These are phyloP conservation scores for Globisporangium camurandrum DNA, from an alignment of 352 stramenopile genomes.

Conservation along the genomic window DNA sequence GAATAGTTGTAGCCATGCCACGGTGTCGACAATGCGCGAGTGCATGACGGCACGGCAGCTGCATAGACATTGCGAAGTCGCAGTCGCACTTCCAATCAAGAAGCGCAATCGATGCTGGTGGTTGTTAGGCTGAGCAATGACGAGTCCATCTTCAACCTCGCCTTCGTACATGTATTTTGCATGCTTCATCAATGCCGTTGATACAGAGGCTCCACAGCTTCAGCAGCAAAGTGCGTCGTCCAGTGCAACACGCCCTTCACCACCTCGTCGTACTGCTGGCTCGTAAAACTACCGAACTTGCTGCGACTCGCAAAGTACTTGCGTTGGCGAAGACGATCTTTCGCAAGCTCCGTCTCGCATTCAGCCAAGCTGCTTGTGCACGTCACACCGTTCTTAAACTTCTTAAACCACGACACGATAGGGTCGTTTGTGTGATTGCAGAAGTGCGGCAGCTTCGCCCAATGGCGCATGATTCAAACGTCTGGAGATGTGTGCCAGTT, in stretches of 20 bases:
- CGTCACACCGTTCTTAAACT: slow-evolving; percentile 2
- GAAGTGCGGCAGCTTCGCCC: slow-evolving; percentile 12
- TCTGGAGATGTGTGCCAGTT: slow-evolving; percentile 21
- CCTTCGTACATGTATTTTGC: too few relatives aligned
- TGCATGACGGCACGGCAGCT: too few relatives aligned
- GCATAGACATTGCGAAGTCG: too few relatives aligned
- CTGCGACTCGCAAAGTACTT: slow-evolving; percentile 8
- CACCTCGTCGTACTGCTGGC: slow-evolving; percentile 16
- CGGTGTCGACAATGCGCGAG: too few relatives aligned
- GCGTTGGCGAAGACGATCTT: slow-evolving; percentile 1
- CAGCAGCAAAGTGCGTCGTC: slow-evolving; percentile 14
- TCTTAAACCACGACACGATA: slow-evolving; percentile 12
- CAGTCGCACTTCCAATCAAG: too few relatives aligned
- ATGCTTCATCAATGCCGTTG: too few relatives aligned
- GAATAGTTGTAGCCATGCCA: too few relatives aligned
- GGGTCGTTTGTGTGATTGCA: slow-evolving; percentile 15
- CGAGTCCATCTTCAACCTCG: too few relatives aligned
- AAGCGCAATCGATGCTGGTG: too few relatives aligned
- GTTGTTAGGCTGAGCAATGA: too few relatives aligned
- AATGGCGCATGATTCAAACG: slow-evolving; percentile 18
- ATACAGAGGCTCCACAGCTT: too few relatives aligned
- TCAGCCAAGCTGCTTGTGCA: slow-evolving; percentile 5
- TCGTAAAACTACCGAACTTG: slow-evolving; percentile 4
- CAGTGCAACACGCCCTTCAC: slow-evolving; percentile 14
- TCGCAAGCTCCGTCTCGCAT: slow-evolving; percentile 3